Evolutionary conservation across 1,284 basidiomycete species (phyloP), one percentile per base, ranked within the genome.

Genomic region (Microbotryum violaceum): DNA sequence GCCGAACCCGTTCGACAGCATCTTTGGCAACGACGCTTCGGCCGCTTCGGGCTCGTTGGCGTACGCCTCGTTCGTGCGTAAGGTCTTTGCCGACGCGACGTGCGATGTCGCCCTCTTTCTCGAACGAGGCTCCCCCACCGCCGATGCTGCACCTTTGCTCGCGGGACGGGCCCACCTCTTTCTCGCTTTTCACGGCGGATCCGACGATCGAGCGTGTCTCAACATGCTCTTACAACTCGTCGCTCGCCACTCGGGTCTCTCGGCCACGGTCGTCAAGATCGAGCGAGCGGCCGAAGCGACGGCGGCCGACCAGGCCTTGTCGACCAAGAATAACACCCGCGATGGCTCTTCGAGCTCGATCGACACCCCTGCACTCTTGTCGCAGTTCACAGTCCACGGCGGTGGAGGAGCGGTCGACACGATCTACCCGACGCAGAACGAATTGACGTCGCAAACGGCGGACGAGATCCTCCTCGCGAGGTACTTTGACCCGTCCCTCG

Each of bases 141-240:
- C 54, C 9, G 21, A 31, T 21, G 27, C 31, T 29, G 37, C 42
- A 6, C 44, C 48, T 27, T 54, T 44, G 48, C 27, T 21, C 49
- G 49, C 54, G 6, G 64, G 71, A 51, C 53, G 72, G 75, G 42
- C 82, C 67, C 88, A 89, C 69, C 75, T 92, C 56, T 86, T 92
- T 77, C 74, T 94, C 46, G 87, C 89, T 0, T 96, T 94, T 82
- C 87, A 91, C 73, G 92, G 91, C 55, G 92, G 92, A 0, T 86
- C 89, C 0, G 92, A 97, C 74, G 92, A 96, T 72, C 83, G 92
- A 2, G 81, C 89, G 10, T 89, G 90, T 0, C 78, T 96, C 27
- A 77, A 82, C 45, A 84, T 93, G 70, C 80, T 89, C 10, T 82
- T 88, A 14, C 89, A 92, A 75, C 79, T 93, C 16, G 90, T 88